Percentiles rank a stretch among this genome's conserved stretches.
phyloP scores from a whole-genome alignment of 176 grass and related monocot species.

The Guadua angustifolia region DNA sequence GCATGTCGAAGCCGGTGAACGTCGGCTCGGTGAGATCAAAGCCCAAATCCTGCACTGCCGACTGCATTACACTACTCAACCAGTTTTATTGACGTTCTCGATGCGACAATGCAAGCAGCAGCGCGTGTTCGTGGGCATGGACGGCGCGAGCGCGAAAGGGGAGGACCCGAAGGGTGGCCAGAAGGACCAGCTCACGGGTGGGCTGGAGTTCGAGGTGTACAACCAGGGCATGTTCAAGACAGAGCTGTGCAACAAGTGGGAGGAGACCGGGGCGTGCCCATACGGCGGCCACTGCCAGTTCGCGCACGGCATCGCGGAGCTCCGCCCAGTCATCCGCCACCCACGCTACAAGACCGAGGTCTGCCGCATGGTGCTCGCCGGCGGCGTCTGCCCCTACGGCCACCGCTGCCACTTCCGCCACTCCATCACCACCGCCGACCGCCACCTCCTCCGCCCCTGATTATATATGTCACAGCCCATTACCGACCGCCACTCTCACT shows the following conservation, averaged over 20 bases:
- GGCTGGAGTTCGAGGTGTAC: slow-evolving; percentile 81
- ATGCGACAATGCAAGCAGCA: slow-evolving; percentile 62
- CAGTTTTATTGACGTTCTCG: slow-evolving; percentile 11
- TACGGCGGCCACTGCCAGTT: slow-evolving; percentile 91
- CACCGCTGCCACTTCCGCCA: slow-evolving; percentile 99
- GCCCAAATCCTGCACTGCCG: background rate
- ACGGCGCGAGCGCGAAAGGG: slow-evolving; percentile 22
- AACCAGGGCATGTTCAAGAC: slow-evolving; percentile 98
- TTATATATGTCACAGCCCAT: slow-evolving; percentile 32
- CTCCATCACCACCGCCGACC: slow-evolving; percentile 64
- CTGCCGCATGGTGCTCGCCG: slow-evolving; percentile 87
- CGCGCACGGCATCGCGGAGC: slow-evolving; percentile 90
- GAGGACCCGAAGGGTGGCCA: slow-evolving; percentile 10
- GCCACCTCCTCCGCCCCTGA: slow-evolving; percentile 48
- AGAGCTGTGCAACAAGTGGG: slow-evolving; percentile 99
- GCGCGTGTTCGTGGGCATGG: slow-evolving; percentile 58
- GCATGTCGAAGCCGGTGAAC: slow-evolving; percentile 36
- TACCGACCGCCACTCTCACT: slow-evolving; percentile 46
- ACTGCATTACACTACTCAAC: slow-evolving; percentile 6
- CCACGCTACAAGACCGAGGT: slow-evolving; percentile 95
- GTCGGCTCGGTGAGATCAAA: slow-evolving; percentile 56
- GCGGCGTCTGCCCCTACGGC: slow-evolving; percentile 83
- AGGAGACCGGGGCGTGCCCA: slow-evolving; percentile 74
- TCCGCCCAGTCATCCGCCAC: slow-evolving; percentile 90
- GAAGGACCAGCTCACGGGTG: slow-evolving; percentile 43